Conservation (phyloP, 176 grass and related monocot genomes). For the Zizania latifolia region DNA sequence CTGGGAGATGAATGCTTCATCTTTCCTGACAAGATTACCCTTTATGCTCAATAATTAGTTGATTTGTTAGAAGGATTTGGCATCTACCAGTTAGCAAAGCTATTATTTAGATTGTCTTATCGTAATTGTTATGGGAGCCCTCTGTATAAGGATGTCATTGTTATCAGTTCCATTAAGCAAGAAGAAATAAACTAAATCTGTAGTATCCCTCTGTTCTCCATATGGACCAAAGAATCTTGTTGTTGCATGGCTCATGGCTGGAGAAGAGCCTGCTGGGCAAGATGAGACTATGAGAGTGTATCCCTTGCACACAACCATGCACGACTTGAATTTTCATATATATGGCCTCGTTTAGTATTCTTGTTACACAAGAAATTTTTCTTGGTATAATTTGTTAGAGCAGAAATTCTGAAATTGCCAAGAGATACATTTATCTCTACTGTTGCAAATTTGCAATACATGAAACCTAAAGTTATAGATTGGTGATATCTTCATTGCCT, state of each 20-base stretch:
- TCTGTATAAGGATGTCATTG: not conserved
- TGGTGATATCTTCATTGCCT: not conserved
- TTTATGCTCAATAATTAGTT: not conserved
- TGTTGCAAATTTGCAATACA: not conserved
- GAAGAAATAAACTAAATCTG: not conserved
- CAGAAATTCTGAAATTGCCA: constrained; percentile 19
- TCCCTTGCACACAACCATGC: not conserved
- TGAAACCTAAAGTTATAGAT: constrained; percentile 1
- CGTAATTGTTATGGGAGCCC: too few species aligned
- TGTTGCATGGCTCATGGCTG: not conserved
- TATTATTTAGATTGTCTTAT: too few species aligned
- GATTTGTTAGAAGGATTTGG: not conserved
- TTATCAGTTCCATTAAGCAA: not conserved
- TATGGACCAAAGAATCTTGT: not conserved
- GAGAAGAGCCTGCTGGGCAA: not conserved
- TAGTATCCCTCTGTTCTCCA: not conserved
- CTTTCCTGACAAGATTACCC: not conserved
- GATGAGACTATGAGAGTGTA: too few species aligned
- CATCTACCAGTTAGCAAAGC: too few species aligned
- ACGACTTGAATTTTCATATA: constrained; percentile 14
- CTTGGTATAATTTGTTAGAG: not conserved
- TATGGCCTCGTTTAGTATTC: constrained; percentile 7
- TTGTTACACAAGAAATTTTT: not conserved
- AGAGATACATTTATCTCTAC: constrained; percentile 9
- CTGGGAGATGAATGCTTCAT: not conserved